Conservation (phyloP, 441 rosid genomes). For the Dalechampia spathulata region DNA sequence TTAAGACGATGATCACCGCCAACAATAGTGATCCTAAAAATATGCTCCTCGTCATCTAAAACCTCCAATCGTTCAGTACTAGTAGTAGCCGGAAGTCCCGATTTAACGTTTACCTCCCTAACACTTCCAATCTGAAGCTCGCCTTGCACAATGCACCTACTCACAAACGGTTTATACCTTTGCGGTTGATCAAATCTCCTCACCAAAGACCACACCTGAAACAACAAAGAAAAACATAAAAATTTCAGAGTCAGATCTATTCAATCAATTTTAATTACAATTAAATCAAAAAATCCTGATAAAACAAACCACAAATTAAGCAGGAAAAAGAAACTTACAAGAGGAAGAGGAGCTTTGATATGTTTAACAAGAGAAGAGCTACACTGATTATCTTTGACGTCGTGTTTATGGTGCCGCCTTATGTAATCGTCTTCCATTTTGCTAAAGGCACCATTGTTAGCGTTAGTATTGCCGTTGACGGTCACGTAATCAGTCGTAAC, state of each 20-base stretch:
- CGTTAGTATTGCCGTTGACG: slow-evolving; percentile 11
- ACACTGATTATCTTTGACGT: slow-evolving; percentile 32
- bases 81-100: slow-evolving; percentile 90
- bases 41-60: slow-evolving; percentile 72
- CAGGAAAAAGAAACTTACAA: slow-evolving; percentile 22
- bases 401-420: slow-evolving; percentile 26
- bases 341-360: slow-evolving; percentile 41
- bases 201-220: slow-evolving; percentile 79
- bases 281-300: background rate
- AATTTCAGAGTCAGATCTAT: background rate
- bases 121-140: slow-evolving; percentile 75
- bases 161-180: slow-evolving; percentile 80
- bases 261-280: background rate
- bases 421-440: slow-evolving; percentile 30
- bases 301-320: too few relatives aligned
- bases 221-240: background rate
- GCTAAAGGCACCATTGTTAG: slow-evolving; percentile 15
- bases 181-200: slow-evolving; percentile 88
- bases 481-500: too few relatives aligned
- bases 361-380: slow-evolving; percentile 35
- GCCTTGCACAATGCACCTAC: slow-evolving; percentile 65
- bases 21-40: slow-evolving; percentile 63
- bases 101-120: slow-evolving; percentile 75
- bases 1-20: slow-evolving; percentile 88
- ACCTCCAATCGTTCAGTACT: slow-evolving; percentile 74